phyloP scores from a whole-genome alignment of 768 basidiomycete species.

The Termitomyces sp. region DNA sequence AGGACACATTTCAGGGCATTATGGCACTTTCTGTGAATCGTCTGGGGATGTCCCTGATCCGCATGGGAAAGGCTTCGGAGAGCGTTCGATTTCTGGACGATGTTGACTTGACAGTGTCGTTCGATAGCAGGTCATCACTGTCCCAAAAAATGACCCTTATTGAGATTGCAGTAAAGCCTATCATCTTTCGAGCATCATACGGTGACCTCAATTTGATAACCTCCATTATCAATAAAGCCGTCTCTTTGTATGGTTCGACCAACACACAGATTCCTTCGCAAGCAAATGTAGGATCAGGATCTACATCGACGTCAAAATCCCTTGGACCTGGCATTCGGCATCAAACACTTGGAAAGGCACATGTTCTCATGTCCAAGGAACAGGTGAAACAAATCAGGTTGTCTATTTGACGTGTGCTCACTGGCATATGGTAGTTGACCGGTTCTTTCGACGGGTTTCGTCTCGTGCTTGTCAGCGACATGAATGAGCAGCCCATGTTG shows the following conservation, averaged over 20 bases:
- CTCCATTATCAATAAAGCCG: slow-evolving; percentile 81
- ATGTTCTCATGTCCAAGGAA: slow-evolving; percentile 66
- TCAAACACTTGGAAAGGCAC: slow-evolving; percentile 34
- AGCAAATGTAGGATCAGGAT: slow-evolving; percentile 2
- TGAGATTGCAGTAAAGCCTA: slow-evolving; percentile 75
- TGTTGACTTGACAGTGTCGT: slow-evolving; percentile 79
- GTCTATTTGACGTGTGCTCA: slow-evolving; percentile 1
- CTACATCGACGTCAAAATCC: slow-evolving; percentile 5
- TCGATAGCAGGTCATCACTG: slow-evolving; percentile 78
- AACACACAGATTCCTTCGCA: neutral
- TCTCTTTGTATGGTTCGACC: slow-evolving; percentile 64
- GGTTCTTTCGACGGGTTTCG: slow-evolving; percentile 90
- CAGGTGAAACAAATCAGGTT: slow-evolving; percentile 46
- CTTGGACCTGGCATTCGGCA: slow-evolving; percentile 5
- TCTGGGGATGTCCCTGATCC: slow-evolving; percentile 90
- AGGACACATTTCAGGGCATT: slow-evolving; percentile 50
- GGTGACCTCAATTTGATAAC: slow-evolving; percentile 90
- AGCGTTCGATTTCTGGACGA: slow-evolving; percentile 92
- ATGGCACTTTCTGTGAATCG: slow-evolving; percentile 74
- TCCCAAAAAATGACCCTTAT: slow-evolving; percentile 76
- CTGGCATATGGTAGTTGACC: slow-evolving; percentile 56
- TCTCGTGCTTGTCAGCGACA: slow-evolving; percentile 88
- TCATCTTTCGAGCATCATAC: slow-evolving; percentile 94
- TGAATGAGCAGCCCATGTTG: slow-evolving; percentile 92
- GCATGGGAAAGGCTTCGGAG: slow-evolving; percentile 82